These are phyloP conservation scores for Groenewaldozyma tartarivorans DNA, from an alignment of 805 yeast species.

Conservation along the genomic window DNA sequence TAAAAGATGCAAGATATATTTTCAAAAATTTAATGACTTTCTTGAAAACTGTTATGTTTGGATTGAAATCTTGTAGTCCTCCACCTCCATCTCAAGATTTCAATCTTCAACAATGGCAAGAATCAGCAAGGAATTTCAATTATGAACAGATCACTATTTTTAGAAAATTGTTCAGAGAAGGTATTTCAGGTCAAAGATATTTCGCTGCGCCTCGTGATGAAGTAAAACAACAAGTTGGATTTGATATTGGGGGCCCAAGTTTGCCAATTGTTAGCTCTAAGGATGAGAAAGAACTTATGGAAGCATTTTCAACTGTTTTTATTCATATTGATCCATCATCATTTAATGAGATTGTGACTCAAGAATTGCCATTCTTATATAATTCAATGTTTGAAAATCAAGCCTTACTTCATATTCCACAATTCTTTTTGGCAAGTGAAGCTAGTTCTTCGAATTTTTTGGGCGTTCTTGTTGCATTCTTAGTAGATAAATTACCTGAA, in stretches of 20 bases:
- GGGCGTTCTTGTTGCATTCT: slow-evolving; percentile 68
- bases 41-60: slow-evolving; percentile 80
- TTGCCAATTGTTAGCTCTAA: slow-evolving; percentile 79
- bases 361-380: slow-evolving; percentile 70
- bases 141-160: slow-evolving; percentile 76
- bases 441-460: slow-evolving; percentile 89
- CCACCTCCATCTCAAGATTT: slow-evolving; percentile 44
- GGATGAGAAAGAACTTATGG: slow-evolving; percentile 94
- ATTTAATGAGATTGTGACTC: slow-evolving; percentile 81
- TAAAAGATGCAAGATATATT: slow-evolving; percentile 79
- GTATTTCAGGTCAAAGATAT: slow-evolving; percentile 68
- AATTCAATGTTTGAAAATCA: slow-evolving; percentile 74
- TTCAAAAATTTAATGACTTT: slow-evolving; percentile 86
- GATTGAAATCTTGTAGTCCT: slow-evolving; percentile 82
- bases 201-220: slow-evolving; percentile 39
- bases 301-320: slow-evolving; percentile 85
- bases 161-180: slow-evolving; percentile 71
- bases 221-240: slow-evolving; percentile 7
- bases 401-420: slow-evolving; percentile 82
- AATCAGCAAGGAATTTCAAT: slow-evolving; percentile 72
- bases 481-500: slow-evolving; percentile 61
- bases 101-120: slow-evolving; percentile 62
- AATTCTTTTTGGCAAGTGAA: slow-evolving; percentile 87
- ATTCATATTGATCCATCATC: slow-evolving; percentile 93
- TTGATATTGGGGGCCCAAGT: slow-evolving; percentile 49